Evolutionary conservation across 75 land plant genomes (phyloP).

Genomic region (Pinus tabuliformis): DNA sequence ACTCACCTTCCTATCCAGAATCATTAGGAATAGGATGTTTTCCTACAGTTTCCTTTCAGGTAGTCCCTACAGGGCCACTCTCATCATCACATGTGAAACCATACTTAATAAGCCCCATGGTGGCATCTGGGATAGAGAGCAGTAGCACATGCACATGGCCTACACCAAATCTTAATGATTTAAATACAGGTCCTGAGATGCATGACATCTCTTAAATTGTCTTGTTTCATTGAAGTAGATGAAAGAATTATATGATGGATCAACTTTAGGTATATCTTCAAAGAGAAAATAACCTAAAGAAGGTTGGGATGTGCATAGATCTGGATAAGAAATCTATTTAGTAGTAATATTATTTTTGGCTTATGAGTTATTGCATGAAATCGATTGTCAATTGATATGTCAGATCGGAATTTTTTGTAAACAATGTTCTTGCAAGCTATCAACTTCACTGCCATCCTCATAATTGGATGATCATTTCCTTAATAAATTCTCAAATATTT

Average conservation of each 20-base stretch:
- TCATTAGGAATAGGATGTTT: conserved; percentile 37
- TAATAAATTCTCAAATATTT: too few species aligned
- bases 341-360: conserved; percentile 30
- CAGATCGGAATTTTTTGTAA: background rate
- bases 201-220: conserved; percentile 43
- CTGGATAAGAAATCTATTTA: conserved; percentile 48
- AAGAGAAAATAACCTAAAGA: conserved; percentile 87
- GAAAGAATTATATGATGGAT: conserved; percentile 18
- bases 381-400: background rate
- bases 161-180: conserved; percentile 65
- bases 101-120: conserved; percentile 47
- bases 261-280: conserved; percentile 18
- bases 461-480: too few species aligned
- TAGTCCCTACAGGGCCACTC: conserved; percentile 34
- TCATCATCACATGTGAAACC: conserved; percentile 53
- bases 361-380: background rate
- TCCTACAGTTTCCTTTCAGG: conserved; percentile 42
- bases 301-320: conserved; percentile 53
- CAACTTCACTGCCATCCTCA: background rate
- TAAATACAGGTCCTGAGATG: conserved; percentile 81
- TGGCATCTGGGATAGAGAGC: conserved; percentile 26
- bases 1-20: conserved; percentile 31
- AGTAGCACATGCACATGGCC: conserved; percentile 42
- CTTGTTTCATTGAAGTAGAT: conserved; percentile 40
- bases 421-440: background rate